Evolutionary conservation across 257 asterid species (phyloP).

Genomic region (Catharanthus roseus): DNA sequence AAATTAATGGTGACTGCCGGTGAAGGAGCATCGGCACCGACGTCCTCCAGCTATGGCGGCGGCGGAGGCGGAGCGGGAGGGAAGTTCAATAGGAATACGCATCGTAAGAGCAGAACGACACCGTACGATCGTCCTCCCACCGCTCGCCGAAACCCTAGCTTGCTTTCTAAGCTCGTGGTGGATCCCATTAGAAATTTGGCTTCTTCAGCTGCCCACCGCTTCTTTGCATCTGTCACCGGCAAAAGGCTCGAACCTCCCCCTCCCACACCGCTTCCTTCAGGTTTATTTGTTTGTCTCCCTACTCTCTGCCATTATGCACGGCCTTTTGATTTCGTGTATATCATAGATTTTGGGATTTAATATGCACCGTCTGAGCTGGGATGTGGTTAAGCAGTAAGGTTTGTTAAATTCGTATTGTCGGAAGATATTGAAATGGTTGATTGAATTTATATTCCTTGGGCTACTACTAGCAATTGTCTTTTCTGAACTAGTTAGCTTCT

Average conservation of each 20-base stretch:
- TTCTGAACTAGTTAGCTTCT: not conserved
- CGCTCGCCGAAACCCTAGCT: conserved; percentile 42
- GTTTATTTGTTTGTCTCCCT: conserved; percentile 34
- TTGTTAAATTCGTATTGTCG: not conserved
- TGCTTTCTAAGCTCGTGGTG: conserved; percentile 67
- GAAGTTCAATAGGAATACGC: conserved; percentile 56
- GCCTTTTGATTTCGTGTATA: not conserved
- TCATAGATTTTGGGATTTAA: not conserved
- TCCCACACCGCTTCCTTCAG: conserved; percentile 31
- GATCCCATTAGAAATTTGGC: conserved; percentile 83
- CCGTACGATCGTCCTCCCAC: conserved; percentile 86
- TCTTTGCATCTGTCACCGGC: conserved; percentile 52
- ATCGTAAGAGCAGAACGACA: conserved; percentile 51
- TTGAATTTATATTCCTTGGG: not conserved
- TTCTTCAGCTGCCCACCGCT: conserved; percentile 58
- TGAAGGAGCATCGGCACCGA: conserved; percentile 40
- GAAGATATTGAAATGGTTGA: not conserved
- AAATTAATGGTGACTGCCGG: conserved; percentile 66
- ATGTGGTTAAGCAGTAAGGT: not conserved
- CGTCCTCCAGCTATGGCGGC: conserved; percentile 32
- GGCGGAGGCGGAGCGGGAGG: conserved; percentile 89
- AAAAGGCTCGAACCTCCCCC: conserved; percentile 49
- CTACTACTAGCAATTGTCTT: not conserved
- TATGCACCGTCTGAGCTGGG: not conserved
- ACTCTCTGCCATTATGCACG: not conserved